Percentiles rank a stretch among this genome's conserved stretches.
Conservation (phyloP, 352 stramenopile species). For the Pythium pyrilobum region DNA sequence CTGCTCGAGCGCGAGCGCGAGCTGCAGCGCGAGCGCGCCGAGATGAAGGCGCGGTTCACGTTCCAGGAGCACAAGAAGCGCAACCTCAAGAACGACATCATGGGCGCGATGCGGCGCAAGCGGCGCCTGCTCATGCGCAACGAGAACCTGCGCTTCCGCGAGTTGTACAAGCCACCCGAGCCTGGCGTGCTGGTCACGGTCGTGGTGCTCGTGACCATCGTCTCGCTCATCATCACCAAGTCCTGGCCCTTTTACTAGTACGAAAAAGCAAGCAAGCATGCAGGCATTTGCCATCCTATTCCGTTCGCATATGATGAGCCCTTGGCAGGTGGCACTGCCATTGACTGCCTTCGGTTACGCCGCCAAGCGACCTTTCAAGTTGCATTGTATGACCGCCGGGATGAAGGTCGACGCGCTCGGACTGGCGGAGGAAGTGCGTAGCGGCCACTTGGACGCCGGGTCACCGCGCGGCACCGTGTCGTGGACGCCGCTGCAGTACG, state of each 20-base stretch:
- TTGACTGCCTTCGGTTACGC: too few relatives aligned
- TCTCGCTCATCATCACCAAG: slow-evolving; percentile 69
- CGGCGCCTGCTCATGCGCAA: slow-evolving; percentile 57
- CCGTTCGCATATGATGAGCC: too few relatives aligned
- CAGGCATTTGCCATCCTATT: too few relatives aligned
- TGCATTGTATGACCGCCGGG: neutral
- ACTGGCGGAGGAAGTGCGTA: slow-evolving; percentile 22
- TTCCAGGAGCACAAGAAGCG: slow-evolving; percentile 40
- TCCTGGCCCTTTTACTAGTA: slow-evolving; percentile 73
- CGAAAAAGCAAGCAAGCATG: too few relatives aligned
- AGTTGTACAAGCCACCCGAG: slow-evolving; percentile 67
- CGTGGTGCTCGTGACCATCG: slow-evolving; percentile 41
- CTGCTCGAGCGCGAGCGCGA: slow-evolving; percentile 20
- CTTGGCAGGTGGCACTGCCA: too few relatives aligned
- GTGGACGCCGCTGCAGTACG: slow-evolving; percentile 79
- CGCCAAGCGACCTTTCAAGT: slow-evolving; percentile 15
- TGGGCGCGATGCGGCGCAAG: slow-evolving; percentile 51
- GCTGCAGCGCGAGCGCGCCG: slow-evolving; percentile 22
- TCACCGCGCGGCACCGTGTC: slow-evolving; percentile 46
- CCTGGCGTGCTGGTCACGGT: slow-evolving; percentile 55
- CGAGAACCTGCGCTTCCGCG: slow-evolving; percentile 72
- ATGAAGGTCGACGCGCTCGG: slow-evolving; percentile 42
- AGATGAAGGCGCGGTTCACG: slow-evolving; percentile 41
- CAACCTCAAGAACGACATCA: slow-evolving; percentile 30
- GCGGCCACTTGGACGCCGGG: slow-evolving; percentile 39